Evolutionary conservation across 495 filamentous ascomycete species (phyloP), one percentile per base, ranked within the genome.

Genomic region (Daldinia concentrica): DNA sequence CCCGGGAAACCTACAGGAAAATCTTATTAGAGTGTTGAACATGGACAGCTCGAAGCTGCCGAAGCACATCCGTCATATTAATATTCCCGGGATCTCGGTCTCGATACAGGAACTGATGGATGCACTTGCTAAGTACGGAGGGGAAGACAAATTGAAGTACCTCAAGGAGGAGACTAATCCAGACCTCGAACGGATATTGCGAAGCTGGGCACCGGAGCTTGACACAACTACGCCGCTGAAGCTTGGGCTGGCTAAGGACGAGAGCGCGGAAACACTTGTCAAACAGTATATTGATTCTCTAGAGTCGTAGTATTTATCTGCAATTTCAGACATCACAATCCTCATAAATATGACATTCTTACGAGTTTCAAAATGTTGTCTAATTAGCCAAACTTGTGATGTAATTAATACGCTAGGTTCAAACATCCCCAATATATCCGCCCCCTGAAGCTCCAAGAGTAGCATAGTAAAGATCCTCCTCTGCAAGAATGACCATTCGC

Each of bases 41-140:
- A 78, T 93, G 66, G 85, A 86, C 1, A 81, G 80, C 27, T 83
- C 85, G 27, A 81, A 78, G 32, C 84, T 91, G 77, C 85, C 86
- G 27, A 78, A 74, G 9, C 81, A 89, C 63, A 86, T 84, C 36
- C 79, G 92, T 41, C 85, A 88, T 17, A 85, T 94, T 24, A 92
- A 93, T 78, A 76, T 94, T 51, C 92, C 92, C 0, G 92, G 92
- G 1, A 83, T 92, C 62, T 87, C 87, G 43, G 89, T 92, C 15
- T 91, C 84, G 17, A 82, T 93, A 17, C 86, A 90, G 78, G 88
- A 95, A 76, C 88, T 94, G 85, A 80, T 93, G 80, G 89, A 93
- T 74, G 88, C 90, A 43, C 74, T 95, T 77, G 86, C 86, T 65
- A 86, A 85, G 71, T 84, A 92, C 30, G 92, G 89, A 1, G 92